A percentile compares a stretch with the other conserved stretches of the same genome.
These are phyloP conservation scores for Fonsecaea multimorphosa DNA, from an alignment of 2,329 filamentous ascomycete genomes.

Conservation along the genomic window DNA sequence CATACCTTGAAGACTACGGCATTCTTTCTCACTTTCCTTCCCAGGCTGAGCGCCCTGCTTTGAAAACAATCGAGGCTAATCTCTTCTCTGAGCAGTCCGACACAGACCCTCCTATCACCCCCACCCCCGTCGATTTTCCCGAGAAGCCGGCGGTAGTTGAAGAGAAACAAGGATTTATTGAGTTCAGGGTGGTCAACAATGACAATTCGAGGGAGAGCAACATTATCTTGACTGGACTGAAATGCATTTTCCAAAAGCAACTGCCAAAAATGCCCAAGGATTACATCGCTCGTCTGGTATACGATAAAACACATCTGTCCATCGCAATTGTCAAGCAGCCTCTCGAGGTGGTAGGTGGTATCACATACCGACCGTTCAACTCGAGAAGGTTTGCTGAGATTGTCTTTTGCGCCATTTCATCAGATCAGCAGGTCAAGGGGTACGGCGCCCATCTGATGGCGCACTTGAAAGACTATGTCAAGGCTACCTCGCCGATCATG, in stretches of 20 bases:
- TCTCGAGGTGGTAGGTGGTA: constrained; percentile 88
- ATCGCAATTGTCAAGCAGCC: constrained; percentile 98
- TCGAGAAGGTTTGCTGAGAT: constrained; percentile 94
- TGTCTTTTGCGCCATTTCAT: constrained; percentile 96
- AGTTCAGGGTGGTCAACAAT: constrained; percentile 98
- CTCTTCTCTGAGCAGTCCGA: constrained; percentile 25
- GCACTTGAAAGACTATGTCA: constrained; percentile 96
- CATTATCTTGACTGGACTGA: constrained; percentile 92
- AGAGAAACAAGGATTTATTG: constrained; percentile 91
- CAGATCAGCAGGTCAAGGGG: constrained; percentile 97
- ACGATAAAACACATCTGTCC: constrained; percentile 93
- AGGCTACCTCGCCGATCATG: constrained; percentile 95
- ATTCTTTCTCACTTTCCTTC: not conserved
- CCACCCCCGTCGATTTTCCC: constrained; percentile 79
- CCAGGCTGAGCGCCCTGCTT: not conserved
- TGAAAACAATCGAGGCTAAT: constrained; percentile 24
- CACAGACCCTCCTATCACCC: constrained; percentile 57
- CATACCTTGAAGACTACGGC: constrained; percentile 9
- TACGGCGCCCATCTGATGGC: constrained; percentile 98
- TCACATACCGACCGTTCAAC: constrained; percentile 94
- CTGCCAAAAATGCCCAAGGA: constrained; percentile 99
- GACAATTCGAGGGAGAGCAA: constrained; percentile 85
- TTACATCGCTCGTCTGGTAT: constrained; percentile 96
- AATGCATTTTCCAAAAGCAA: constrained; percentile 98
- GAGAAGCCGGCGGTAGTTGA: constrained; percentile 95